Base-by-base conservation (phyloP, 768 basidiomycete genomes). In the Panellus pusillus region DNA sequence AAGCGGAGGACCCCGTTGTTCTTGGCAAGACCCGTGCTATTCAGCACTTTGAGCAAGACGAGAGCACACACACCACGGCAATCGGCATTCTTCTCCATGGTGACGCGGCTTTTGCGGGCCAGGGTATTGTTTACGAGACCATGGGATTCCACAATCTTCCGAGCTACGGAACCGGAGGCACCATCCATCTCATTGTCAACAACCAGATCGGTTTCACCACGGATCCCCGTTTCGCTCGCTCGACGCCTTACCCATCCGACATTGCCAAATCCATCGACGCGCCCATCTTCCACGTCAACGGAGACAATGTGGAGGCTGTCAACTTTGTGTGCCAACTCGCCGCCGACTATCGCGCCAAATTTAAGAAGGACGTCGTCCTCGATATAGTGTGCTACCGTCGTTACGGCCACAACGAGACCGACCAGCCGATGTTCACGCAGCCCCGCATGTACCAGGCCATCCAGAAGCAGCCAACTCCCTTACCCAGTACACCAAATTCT, bases 181-280 rank as follows among this genome's bases (percentile, higher is more conserved):
- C 97, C 44, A 93, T 99, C 63, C 97, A 99, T 68, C 77, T 99
- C 52, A 96, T 98, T 62, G 93, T 98, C 62, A 98, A 98, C 79
- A 98, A 98, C 74, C 96, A 98, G 69, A 96, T 98, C 55, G 96
- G 96, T 54, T 99, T 99, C 78, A 99, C 97, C 46, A 99, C 97
- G 31, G 96, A 98, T 67, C 97, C 97, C 42, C 87, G 95, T 52
- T 97, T 98, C 75, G 79, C 96, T 42, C 94, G 97, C 53, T 98
- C 96, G 15, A 99, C 97, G 4, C 91, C 97, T 44, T 98, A 99
- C 74, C 91, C 91, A 12, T 98, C 96, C 50, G 97, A 99, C 67
- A 91, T 99, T 60, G 97, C 97, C 58, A 99, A 99, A 72, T 86
- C 93, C 44, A 98, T 98, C 68, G 97, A 99, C 64, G 82, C 97